Conservation (phyloP, 805 yeast species). For the Wickerhamiella dianesei region DNA sequence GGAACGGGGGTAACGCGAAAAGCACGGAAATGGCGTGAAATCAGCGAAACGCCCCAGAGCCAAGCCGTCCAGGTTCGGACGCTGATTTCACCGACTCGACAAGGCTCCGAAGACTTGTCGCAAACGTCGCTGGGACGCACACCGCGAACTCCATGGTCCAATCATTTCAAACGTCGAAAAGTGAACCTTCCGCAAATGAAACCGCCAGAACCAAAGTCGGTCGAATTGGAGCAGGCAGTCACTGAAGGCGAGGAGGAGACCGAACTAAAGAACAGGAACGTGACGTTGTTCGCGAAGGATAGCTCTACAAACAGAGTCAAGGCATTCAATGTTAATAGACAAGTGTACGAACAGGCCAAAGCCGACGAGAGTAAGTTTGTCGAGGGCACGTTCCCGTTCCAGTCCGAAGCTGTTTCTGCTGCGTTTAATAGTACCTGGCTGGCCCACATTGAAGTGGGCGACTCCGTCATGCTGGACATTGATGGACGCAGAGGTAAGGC, state of each 20-base stretch:
- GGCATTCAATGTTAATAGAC: background rate
- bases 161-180: background rate
- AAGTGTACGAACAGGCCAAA: background rate
- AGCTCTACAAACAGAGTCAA: background rate
- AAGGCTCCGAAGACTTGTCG: background rate
- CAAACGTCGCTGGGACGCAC: background rate
- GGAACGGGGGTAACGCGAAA: background rate
- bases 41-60: background rate
- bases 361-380: background rate
- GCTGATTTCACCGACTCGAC: background rate
- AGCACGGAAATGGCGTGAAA: background rate
- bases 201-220: background rate
- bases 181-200: background rate
- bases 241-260: too few species aligned
- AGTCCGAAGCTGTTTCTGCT: background rate
- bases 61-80: too few species aligned
- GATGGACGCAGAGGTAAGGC: background rate
- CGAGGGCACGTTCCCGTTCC: background rate
- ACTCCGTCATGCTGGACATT: slow-evolving; percentile 1
- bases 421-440: background rate
- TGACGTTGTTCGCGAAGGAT: background rate
- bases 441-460: background rate
- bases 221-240: too few species aligned
- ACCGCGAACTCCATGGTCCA: background rate
- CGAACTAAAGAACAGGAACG: too few species aligned